Base-by-base conservation (phyloP, 768 basidiomycete genomes). In the Leccinum olivaceopallidum region DNA sequence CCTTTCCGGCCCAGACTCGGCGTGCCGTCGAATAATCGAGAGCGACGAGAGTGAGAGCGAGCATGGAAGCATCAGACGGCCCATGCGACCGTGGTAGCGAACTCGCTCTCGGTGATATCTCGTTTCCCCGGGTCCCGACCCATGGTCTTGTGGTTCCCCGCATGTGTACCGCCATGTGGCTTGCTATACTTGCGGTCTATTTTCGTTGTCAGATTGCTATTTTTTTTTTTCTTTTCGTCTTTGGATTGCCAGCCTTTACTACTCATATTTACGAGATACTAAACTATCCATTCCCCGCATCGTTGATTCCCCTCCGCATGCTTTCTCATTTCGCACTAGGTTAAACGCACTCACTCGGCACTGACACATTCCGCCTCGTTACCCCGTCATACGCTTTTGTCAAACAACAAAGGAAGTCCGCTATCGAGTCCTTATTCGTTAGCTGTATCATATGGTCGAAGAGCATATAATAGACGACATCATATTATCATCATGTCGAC, bases 81-180 rank as follows among this genome's bases (percentile, higher is more conserved):
- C 81, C 5, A 70, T 79, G 49, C 71, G 82, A 39, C 82, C 81
- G 61, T 83, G 82, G 82, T 83, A 71, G 72, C 18, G 5, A 53
- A 30, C 44, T 50, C 20, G 48, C 24, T 55, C 30, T 51, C 34
- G 3, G 30, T 22, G 14, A 2, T 4, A 22, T 24, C 20, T 36
- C 39, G 37, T 39, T 28, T 26, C 0, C 30, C 47, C 5, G n/a
- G 49, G 28, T 42, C 9, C 49, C 24, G 22, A 54, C 20, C 34
- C 18, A 20, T 47, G 32, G 30, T 37, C 34, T 47, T 9, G 18
- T 24, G 32, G 50, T 49, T 55, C 20, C n/a, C 22, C 36, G 3
- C 28, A 28, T 50, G 56, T 28, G 44, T 30, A 6, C 65, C 39
- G 24, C 59, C 30, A 10, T 61, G 36, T 36, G 34, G 62, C 16